phyloP scores from a whole-genome alignment of 2,329 filamentous ascomycete genomes.

The Eutypa lata region DNA sequence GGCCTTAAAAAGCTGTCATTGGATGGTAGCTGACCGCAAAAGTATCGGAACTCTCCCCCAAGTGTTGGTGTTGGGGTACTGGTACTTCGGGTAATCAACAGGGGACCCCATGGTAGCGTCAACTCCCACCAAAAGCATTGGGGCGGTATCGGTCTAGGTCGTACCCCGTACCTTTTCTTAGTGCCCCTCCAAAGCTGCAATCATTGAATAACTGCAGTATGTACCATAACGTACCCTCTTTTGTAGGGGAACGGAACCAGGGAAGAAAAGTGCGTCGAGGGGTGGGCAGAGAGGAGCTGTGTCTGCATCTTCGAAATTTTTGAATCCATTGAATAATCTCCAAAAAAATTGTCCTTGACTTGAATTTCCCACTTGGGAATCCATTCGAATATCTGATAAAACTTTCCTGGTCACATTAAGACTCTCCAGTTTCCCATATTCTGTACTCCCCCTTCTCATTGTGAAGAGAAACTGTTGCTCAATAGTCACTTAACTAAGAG shows the following conservation, averaged over 20 bases:
- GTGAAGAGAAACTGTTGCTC: neutral
- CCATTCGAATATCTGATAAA: neutral
- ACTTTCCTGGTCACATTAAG: neutral
- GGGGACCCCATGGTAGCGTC: slow-evolving; percentile 4
- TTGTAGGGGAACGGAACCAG: no score
- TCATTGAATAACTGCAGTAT: no score
- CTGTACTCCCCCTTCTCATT: neutral
- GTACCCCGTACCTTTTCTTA: slow-evolving; percentile 14
- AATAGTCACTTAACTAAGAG: neutral
- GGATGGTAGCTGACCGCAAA: neutral
- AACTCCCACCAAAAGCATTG: slow-evolving; percentile 30
- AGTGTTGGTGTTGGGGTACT: slow-evolving; percentile 32
- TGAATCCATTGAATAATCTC: no score
- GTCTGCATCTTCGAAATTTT: neutral
- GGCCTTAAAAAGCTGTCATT: neutral
- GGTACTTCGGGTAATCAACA: slow-evolving; percentile 15
- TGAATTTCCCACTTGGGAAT: neutral
- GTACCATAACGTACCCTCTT: neutral
- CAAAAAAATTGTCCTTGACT: no score
- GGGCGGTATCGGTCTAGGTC: slow-evolving; percentile 15
- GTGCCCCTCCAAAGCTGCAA: slow-evolving; percentile 15
- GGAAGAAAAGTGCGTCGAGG: no score
- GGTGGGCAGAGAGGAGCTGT: neutral
- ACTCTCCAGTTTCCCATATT: neutral
- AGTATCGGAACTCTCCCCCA: neutral